A percentile compares a stretch with the other conserved stretches of the same genome.
These are phyloP conservation scores for Imleria badia DNA, from an alignment of 768 basidiomycete genomes.

Conservation along the genomic window DNA sequence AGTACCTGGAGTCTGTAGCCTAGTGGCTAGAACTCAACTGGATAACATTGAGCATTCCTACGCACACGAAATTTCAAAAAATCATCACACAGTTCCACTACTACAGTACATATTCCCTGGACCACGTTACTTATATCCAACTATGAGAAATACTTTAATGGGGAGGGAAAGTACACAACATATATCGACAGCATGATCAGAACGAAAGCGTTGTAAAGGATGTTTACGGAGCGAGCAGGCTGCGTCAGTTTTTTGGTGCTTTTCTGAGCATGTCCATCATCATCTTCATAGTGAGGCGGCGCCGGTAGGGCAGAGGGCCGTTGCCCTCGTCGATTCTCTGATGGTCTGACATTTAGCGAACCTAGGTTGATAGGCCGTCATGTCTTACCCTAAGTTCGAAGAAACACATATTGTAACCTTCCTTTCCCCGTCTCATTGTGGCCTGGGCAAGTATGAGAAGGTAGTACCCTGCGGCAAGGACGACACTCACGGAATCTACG, in stretches of 20 bases:
- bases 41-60: no score
- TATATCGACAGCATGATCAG: constrained; percentile 9
- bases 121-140: no score
- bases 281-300: constrained; percentile 11
- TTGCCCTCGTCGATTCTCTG: constrained; percentile 30
- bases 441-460: constrained; percentile 20
- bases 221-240: not conserved
- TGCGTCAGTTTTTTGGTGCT: not conserved
- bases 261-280: constrained; percentile 12
- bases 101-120: no score
- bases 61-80: no score
- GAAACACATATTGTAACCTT: constrained; percentile 28
- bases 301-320: constrained; percentile 18
- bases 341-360: not conserved
- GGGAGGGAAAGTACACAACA: not conserved
- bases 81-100: no score
- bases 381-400: constrained; percentile 27
- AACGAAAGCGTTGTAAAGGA: not conserved
- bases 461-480: not conserved
- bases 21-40: no score
- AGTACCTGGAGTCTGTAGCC: no score
- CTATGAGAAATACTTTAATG: no score
- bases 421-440: constrained; percentile 13
- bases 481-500: constrained; percentile 22
- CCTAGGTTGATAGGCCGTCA: not conserved